Conservation (phyloP, 176 grass and related monocot genomes). For the Cenchrus americanus region DNA sequence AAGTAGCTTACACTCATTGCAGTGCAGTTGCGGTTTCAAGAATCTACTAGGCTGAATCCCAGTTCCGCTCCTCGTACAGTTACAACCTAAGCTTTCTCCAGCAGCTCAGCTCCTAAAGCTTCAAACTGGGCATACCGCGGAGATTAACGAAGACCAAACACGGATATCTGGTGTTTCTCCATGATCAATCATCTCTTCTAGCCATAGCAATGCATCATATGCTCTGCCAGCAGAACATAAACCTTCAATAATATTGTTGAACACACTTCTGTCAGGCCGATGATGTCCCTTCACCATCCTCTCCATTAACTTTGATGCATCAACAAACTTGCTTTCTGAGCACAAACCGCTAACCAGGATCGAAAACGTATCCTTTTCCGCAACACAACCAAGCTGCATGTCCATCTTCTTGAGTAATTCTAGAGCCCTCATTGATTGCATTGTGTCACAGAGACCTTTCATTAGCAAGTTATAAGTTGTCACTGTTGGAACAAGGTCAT, state of each 20-base stretch:
- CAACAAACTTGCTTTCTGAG: slow-evolving; percentile 46
- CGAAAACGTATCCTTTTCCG: slow-evolving; percentile 63
- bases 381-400: slow-evolving; percentile 57
- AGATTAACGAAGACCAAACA: slow-evolving; percentile 67
- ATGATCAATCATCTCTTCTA: slow-evolving; percentile 84
- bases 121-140: slow-evolving; percentile 39
- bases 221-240: slow-evolving; percentile 60
- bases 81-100: not conserved
- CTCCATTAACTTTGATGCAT: slow-evolving; percentile 66
- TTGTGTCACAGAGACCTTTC: slow-evolving; percentile 62
- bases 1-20: not conserved
- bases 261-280: slow-evolving; percentile 48
- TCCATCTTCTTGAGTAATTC: slow-evolving; percentile 70
- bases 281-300: slow-evolving; percentile 69
- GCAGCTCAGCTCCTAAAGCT: slow-evolving; percentile 12
- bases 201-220: slow-evolving; percentile 80
- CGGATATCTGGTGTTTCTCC: slow-evolving; percentile 53
- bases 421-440: slow-evolving; percentile 65
- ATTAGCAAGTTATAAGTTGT: slow-evolving; percentile 75
- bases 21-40: not conserved
- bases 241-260: slow-evolving; percentile 58
- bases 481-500: slow-evolving; percentile 58
- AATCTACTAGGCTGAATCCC: slow-evolving; percentile 3
- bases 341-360: slow-evolving; percentile 69
- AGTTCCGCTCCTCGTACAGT: not conserved